These are phyloP conservation scores for Stylosanthes scabra DNA, from an alignment of 331 rosid species.

Conservation along the genomic window DNA sequence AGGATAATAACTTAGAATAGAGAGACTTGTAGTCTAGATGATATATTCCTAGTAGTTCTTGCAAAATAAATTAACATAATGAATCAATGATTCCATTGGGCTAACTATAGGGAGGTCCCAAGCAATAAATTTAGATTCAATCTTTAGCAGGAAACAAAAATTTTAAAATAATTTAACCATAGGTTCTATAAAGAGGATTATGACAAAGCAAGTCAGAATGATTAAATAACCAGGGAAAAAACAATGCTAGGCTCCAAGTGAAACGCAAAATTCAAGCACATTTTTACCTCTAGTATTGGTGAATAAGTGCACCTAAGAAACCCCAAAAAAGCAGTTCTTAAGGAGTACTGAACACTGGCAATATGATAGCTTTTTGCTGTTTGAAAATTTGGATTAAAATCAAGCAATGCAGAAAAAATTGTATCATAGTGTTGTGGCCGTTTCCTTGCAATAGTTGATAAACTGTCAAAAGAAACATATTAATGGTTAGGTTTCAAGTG, in stretches of 20 bases:
- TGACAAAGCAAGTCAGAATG: no score
- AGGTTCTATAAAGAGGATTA: no score
- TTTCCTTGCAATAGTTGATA: conserved; percentile 88
- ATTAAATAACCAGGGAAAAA: no score
- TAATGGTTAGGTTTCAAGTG: conserved; percentile 41
- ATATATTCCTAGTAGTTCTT: no score
- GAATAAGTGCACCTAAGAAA: conserved; percentile 87
- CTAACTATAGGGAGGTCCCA: no score
- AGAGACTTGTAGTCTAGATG: conserved; percentile 1
- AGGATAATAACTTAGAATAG: conserved; percentile 4
- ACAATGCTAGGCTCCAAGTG: not conserved
- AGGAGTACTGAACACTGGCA: conserved; percentile 80
- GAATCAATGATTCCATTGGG: no score
- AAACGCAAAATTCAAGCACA: conserved; percentile 20
- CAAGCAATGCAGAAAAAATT: conserved; percentile 74
- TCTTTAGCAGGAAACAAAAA: no score
- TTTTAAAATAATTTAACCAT: no score
- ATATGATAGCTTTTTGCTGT: conserved; percentile 73
- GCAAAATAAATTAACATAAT: no score
- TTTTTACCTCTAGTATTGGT: conserved; percentile 76
- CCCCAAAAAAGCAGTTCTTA: conserved; percentile 93
- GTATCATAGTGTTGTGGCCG: conserved; percentile 75
- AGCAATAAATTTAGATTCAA: no score
- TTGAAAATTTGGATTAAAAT: conserved; percentile 80
- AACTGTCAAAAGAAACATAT: conserved; percentile 65